These are phyloP conservation scores for Penicillium canariense DNA, from an alignment of 495 filamentous ascomycete species.

Conservation along the genomic window DNA sequence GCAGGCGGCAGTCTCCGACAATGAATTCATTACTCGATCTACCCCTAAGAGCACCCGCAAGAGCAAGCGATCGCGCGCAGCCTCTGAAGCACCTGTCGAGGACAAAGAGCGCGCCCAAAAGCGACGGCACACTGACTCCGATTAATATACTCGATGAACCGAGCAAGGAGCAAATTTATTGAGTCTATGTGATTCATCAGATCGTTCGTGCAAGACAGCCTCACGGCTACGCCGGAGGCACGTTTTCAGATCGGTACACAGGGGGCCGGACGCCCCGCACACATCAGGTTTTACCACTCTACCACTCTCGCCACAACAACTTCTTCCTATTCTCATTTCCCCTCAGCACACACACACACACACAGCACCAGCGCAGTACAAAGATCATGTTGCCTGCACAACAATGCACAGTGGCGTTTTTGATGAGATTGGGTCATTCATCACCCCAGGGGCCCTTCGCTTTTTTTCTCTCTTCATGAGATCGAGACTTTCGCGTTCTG, in stretches of 20 bases:
- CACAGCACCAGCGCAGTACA: not conserved
- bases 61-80: constrained; percentile 15
- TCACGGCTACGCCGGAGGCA: no score
- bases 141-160: constrained; percentile 3
- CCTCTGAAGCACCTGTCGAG: not conserved
- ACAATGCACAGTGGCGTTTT: not conserved
- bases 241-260: no score
- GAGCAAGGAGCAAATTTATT: not conserved
- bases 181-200: no score
- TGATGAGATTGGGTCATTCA: not conserved
- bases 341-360: not conserved
- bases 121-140: constrained; percentile 12
- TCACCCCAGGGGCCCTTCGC: not conserved
- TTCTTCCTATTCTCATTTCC: not conserved
- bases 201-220: no score
- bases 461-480: not conserved
- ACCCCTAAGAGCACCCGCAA: constrained; percentile 2
- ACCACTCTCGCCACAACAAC: not conserved
- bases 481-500: not conserved
- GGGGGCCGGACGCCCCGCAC: no score
- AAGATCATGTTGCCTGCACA: not conserved
- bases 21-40: not conserved
- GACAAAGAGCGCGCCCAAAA: constrained; percentile 13
- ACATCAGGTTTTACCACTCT: no score
- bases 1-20: not conserved